Evolutionary conservation across 2,329 filamentous ascomycete species (phyloP), one percentile per base, ranked within the genome.

Genomic region (Magnaporthales sp.): DNA sequence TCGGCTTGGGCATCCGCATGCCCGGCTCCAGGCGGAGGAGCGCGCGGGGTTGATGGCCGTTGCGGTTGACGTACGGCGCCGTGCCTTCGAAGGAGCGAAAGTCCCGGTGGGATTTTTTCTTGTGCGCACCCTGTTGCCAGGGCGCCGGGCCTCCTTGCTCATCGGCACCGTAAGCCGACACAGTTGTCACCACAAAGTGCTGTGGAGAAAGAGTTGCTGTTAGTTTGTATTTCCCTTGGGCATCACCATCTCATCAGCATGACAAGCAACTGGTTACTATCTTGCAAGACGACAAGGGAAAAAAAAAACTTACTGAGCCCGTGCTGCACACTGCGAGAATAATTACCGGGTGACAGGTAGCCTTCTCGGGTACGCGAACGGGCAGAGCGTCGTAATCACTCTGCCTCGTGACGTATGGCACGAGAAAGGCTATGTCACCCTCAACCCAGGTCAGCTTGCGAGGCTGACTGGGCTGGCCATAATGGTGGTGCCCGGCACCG

Each of bases 31-130:
- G 75, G 7, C 65, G 32, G 8, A 78, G 75, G 27, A 68, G 24
- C 32, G 38, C 15, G 60, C 60, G 63, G 0, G 46, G 10, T 30
- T 66, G 64, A 1, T 66, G 27, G 24, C 61, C 8, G 24, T 8
- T 31, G 2, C 1, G 22, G 13, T 27, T 5, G 22, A 67, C 67
- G 1, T 71, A 71, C 4, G 63, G 70, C 24, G 65, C 69, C 0
- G 73, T 75, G 26, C 75, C 76, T 2, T 38, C 22, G 58, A 78
- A 77, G 15, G 75, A 72, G 0, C 74, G 74, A 66, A 78, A 78
- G 56, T 69, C 67, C 30, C 68, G n/a, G 1, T 26, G 46, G 1
- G 26, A 19, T 58, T 78, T 77, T 0, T 9, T 5, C 4, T 1
- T 7, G 69, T 77, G 76, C 22, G 0, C 30, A 0, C 0, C 0